phyloP scores from a whole-genome alignment of 192 early-diverging fungal species.

The Spizellomyces sp. region DNA sequence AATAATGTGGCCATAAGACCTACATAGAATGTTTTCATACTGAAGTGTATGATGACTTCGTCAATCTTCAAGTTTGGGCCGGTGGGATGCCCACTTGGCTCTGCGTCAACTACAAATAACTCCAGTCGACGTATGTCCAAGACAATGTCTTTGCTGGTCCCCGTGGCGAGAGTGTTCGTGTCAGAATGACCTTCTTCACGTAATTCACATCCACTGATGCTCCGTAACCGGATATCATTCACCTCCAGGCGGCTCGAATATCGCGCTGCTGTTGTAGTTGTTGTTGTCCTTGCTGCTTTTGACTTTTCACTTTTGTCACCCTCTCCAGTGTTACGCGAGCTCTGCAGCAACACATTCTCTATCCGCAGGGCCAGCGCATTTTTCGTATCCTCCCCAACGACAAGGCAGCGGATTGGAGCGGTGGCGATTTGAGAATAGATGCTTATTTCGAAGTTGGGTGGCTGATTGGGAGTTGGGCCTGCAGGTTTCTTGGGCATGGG shows the following conservation, averaged over 20 bases:
- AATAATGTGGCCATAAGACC: slow-evolving; percentile 18
- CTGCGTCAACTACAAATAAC: neutral
- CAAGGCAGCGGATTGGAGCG: slow-evolving; percentile 2
- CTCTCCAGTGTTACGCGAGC: neutral
- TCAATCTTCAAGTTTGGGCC: slow-evolving; percentile 16
- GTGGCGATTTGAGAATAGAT: slow-evolving; percentile 9
- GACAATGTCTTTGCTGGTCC: neutral
- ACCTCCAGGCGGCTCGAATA: slow-evolving; percentile 12
- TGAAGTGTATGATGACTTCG: slow-evolving; percentile 8
- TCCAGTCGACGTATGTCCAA: neutral
- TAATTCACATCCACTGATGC: too few species aligned
- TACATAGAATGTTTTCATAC: slow-evolving; percentile 21
- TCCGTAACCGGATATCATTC: slow-evolving; percentile 2
- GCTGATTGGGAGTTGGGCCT: neutral
- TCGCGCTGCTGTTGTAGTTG: neutral
- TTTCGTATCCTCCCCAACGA: slow-evolving; percentile 16
- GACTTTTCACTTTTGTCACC: neutral
- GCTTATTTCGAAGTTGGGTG: neutral
- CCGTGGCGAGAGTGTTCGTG: neutral
- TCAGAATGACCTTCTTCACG: too few species aligned
- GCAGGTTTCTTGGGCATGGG: neutral
- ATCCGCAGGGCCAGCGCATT: slow-evolving; percentile 8
- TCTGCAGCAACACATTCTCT: neutral
- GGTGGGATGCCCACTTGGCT: neutral
- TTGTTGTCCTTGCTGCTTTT: too few species aligned